These are phyloP conservation scores for Sparassis latifolia DNA, from an alignment of 1,284 basidiomycete species.

Conservation along the genomic window DNA sequence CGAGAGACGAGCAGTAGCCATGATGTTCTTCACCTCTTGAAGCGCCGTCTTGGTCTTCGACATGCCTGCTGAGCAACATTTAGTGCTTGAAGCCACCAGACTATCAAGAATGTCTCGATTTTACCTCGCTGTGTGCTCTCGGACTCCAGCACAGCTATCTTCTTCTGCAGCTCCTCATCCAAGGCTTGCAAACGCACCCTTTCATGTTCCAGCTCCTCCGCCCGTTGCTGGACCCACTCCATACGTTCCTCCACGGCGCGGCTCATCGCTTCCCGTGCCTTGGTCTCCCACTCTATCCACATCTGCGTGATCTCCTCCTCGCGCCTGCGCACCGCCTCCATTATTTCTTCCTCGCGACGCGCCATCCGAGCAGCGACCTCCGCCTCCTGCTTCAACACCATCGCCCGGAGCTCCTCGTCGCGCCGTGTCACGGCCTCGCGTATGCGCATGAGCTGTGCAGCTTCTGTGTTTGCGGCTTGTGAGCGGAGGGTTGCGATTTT, in stretches of 20 bases:
- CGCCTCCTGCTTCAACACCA: slow-evolving; percentile 60
- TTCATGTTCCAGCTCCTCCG: slow-evolving; percentile 48
- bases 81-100: too few species aligned
- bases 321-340: slow-evolving; percentile 40
- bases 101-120: too few species aligned
- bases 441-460: slow-evolving; percentile 44
- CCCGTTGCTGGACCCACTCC: slow-evolving; percentile 43
- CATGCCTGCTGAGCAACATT: slow-evolving; percentile 11
- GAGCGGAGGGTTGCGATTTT: slow-evolving; percentile 49
- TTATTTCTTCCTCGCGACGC: slow-evolving; percentile 61
- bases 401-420: slow-evolving; percentile 63
- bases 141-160: slow-evolving; percentile 36
- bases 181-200: slow-evolving; percentile 40
- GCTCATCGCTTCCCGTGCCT: slow-evolving; percentile 44
- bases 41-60: slow-evolving; percentile 54
- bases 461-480: slow-evolving; percentile 30
- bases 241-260: slow-evolving; percentile 45
- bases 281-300: slow-evolving; percentile 52
- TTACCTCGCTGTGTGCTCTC: background rate
- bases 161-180: slow-evolving; percentile 40
- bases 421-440: slow-evolving; percentile 55
- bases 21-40: slow-evolving; percentile 68
- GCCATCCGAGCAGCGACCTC: slow-evolving; percentile 68
- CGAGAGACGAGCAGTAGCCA: slow-evolving; percentile 42
- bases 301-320: slow-evolving; percentile 42